phyloP scores from a whole-genome alignment of 805 yeast genomes.

The Suhomyces faveliae region DNA sequence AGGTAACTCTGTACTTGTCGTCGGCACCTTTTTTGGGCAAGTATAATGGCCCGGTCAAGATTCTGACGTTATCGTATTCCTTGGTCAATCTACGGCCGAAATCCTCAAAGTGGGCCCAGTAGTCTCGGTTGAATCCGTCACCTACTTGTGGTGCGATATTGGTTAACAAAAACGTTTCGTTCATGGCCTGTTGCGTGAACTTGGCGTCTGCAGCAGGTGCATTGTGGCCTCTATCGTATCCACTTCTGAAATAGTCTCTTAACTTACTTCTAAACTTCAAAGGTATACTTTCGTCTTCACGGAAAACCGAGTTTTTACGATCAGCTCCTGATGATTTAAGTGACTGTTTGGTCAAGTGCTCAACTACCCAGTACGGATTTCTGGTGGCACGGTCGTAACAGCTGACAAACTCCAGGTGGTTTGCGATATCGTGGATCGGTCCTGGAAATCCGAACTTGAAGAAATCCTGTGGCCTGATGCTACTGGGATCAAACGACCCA shows the following conservation, averaged over 20 bases:
- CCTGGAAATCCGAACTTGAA: constrained; percentile 95
- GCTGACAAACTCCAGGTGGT: constrained; percentile 73
- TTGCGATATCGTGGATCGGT: constrained; percentile 81
- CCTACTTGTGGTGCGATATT: constrained; percentile 98
- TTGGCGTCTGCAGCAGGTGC: constrained; percentile 98
- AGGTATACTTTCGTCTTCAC: constrained; percentile 85
- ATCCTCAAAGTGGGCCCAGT: constrained; percentile 96
- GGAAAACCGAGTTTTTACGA: constrained; percentile 77
- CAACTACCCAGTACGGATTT: constrained; percentile 88
- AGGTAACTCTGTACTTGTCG: constrained; percentile 80
- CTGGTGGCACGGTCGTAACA: constrained; percentile 82
- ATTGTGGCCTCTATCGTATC: constrained; percentile 95
- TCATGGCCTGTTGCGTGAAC: constrained; percentile 87
- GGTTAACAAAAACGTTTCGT: constrained; percentile 85
- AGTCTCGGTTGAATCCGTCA: constrained; percentile 92
- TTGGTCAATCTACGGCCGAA: constrained; percentile 76
- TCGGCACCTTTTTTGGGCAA: constrained; percentile 78
- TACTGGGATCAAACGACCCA: constrained; percentile 27
- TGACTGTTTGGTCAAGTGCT: constrained; percentile 80
- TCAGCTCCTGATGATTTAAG: constrained; percentile 58
- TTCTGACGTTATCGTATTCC: constrained; percentile 71
- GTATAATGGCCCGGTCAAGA: constrained; percentile 92
- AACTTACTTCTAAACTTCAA: constrained; percentile 68
- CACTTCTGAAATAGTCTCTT: constrained; percentile 88
- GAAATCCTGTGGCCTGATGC: constrained; percentile 72